Evolutionary conservation across 192 early-diverging fungal species (phyloP).

Genomic region (Phlyctochytrium planicorne): DNA sequence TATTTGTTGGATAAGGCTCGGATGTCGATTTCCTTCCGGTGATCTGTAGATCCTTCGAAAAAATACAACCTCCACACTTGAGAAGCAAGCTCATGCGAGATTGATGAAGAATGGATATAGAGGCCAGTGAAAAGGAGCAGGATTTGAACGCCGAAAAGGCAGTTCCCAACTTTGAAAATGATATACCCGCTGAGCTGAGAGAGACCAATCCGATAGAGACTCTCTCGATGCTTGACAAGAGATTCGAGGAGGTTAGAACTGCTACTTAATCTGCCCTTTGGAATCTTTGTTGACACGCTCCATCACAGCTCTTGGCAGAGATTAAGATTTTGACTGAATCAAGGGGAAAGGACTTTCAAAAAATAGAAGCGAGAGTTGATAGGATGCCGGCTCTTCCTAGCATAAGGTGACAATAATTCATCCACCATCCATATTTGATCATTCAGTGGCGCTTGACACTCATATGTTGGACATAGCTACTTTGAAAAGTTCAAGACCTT

Average conservation of each 20-base stretch:
- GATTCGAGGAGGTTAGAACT: conserved; percentile 45
- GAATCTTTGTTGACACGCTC: too few species aligned
- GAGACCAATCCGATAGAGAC: conserved; percentile 46
- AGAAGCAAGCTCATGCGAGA: too few species aligned
- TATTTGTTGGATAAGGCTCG: too few species aligned
- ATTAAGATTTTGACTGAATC: conserved; percentile 37
- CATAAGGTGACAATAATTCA: conserved; percentile 23
- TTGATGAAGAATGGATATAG: too few species aligned
- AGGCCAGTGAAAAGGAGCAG: conserved; percentile 1
- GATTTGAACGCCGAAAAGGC: background rate
- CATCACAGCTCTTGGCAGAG: conserved; percentile 48
- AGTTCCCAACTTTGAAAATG: conserved; percentile 39
- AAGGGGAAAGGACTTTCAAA: conserved; percentile 51
- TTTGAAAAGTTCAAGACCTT: conserved; percentile 44
- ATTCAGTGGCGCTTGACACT: too few species aligned
- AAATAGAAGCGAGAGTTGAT: conserved; percentile 34
- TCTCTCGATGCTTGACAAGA: conserved; percentile 42
- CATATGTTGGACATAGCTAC: conserved; percentile 27
- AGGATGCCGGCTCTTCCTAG: conserved; percentile 36
- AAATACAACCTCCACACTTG: too few species aligned
- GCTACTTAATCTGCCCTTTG: background rate
- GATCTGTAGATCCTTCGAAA: too few species aligned
- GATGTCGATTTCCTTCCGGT: too few species aligned
- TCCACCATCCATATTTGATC: background rate
- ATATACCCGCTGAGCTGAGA: conserved; percentile 48